phyloP scores from a whole-genome alignment of 768 basidiomycete species.

The Fomitopsis serialis region DNA sequence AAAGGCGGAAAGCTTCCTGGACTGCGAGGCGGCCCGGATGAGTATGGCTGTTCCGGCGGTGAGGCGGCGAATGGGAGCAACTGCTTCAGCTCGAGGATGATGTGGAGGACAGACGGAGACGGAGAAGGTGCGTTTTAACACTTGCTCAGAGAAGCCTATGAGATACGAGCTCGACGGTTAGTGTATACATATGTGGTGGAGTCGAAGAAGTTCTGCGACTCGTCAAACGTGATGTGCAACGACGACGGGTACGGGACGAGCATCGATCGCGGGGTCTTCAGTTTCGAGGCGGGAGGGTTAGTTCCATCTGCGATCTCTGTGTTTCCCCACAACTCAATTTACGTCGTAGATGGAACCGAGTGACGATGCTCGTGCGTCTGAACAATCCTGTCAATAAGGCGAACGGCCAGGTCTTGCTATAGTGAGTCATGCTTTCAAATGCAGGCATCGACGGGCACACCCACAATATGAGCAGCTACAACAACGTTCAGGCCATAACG shows the following conservation, averaged over 20 bases:
- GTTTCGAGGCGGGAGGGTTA: conserved; percentile 57
- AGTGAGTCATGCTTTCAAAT: conserved; percentile 36
- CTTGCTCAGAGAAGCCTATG: not conserved
- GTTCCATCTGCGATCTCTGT: conserved; percentile 20
- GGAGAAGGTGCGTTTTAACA: conserved; percentile 57
- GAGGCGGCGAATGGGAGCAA: conserved; percentile 53
- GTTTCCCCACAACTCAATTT: too few species aligned
- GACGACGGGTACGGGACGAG: conserved; percentile 70
- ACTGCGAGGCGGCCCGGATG: conserved; percentile 59
- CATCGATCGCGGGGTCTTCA: conserved; percentile 60
- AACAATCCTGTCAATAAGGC: conserved; percentile 62
- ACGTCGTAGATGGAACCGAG: conserved; percentile 56
- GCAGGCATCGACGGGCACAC: not conserved
- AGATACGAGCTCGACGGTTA: conserved; percentile 21
- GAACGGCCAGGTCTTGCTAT: conserved; percentile 71
- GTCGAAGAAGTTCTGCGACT: conserved; percentile 52
- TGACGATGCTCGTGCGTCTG: conserved; percentile 73
- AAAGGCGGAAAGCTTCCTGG: conserved; percentile 79
- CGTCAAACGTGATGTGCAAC: conserved; percentile 57
- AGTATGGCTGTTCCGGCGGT: conserved; percentile 67
- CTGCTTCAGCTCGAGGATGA: conserved; percentile 70
- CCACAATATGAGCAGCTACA: conserved; percentile 43
- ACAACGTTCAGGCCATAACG: conserved; percentile 57
- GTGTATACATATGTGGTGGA: conserved; percentile 80
- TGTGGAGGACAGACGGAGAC: conserved; percentile 64